These are phyloP conservation scores for Persicaria maculosa DNA, from an alignment of 148 eudicot species.

Conservation along the genomic window DNA sequence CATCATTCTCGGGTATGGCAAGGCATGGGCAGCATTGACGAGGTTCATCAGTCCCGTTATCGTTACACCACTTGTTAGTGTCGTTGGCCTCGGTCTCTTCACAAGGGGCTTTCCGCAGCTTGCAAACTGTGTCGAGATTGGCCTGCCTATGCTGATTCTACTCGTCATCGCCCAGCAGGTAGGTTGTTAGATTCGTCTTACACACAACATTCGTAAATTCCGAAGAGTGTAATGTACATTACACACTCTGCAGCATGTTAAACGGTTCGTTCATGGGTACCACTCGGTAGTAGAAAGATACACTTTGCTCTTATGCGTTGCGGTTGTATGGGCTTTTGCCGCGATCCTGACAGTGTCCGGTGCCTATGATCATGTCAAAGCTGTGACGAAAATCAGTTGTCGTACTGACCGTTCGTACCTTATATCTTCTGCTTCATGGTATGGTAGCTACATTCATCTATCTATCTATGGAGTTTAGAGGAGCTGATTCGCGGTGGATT, in stretches of 20 bases:
- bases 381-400: slow-evolving; percentile 53
- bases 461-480: background rate
- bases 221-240: background rate
- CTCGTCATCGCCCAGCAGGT: slow-evolving; percentile 76
- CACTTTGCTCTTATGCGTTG: slow-evolving; percentile 76
- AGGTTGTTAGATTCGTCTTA: slow-evolving; percentile 10
- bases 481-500: background rate
- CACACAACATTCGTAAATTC: background rate
- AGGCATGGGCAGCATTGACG: slow-evolving; percentile 66
- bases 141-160: slow-evolving; percentile 77
- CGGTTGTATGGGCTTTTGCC: slow-evolving; percentile 80
- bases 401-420: slow-evolving; percentile 64
- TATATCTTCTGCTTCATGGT: slow-evolving; percentile 91
- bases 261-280: slow-evolving; percentile 36
- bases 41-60: slow-evolving; percentile 72
- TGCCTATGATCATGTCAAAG: slow-evolving; percentile 55
- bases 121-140: slow-evolving; percentile 78
- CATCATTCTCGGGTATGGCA: slow-evolving; percentile 73
- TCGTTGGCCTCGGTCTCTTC: slow-evolving; percentile 81
- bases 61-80: slow-evolving; percentile 68
- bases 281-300: slow-evolving; percentile 58
- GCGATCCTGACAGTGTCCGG: slow-evolving; percentile 81
- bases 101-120: slow-evolving; percentile 89
- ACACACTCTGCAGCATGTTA: slow-evolving; percentile 43
- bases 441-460: background rate